phyloP scores from a whole-genome alignment of 176 grass and related monocot genomes.

The Ananas comosus region DNA sequence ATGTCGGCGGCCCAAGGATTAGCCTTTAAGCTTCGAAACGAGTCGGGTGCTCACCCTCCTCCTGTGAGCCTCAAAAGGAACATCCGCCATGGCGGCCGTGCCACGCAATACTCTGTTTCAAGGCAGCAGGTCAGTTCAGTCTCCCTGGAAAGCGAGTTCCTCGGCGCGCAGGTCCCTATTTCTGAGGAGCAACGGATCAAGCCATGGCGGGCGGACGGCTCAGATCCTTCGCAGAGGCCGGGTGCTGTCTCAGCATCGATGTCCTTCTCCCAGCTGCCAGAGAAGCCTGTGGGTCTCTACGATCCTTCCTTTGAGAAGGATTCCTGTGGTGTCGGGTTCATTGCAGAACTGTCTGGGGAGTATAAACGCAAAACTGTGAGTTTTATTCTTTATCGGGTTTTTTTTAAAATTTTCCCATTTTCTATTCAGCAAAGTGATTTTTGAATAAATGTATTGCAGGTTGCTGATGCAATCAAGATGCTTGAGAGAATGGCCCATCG shows the following conservation, averaged over 20 bases:
- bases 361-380: constrained; percentile 72
- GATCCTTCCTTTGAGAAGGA: constrained; percentile 82
- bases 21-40: constrained; percentile 37
- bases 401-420: neutral
- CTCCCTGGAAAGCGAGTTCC: constrained; percentile 48
- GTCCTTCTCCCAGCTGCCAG: constrained; percentile 63
- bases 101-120: constrained; percentile 21
- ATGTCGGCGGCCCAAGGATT: constrained; percentile 74
- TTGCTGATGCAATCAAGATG: constrained; percentile 81
- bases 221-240: neutral
- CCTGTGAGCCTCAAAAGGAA: constrained; percentile 21
- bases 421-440: neutral
- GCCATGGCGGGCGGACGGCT: constrained; percentile 22
- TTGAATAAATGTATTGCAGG: constrained; percentile 26
- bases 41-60: constrained; percentile 14
- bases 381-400: neutral
- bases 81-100: constrained; percentile 14
- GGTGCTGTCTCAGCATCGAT: constrained; percentile 27
- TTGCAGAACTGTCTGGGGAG: constrained; percentile 78
- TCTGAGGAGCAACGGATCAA: constrained; percentile 47
- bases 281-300: constrained; percentile 83
- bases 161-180: constrained; percentile 27
- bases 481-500: constrained; percentile 94
- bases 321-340: constrained; percentile 86
- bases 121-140: constrained; percentile 31